Evolutionary conservation across 2,329 filamentous ascomycete genomes (phyloP), one percentile per base, ranked within the genome.

Genomic region (Botrytis squamosa): DNA sequence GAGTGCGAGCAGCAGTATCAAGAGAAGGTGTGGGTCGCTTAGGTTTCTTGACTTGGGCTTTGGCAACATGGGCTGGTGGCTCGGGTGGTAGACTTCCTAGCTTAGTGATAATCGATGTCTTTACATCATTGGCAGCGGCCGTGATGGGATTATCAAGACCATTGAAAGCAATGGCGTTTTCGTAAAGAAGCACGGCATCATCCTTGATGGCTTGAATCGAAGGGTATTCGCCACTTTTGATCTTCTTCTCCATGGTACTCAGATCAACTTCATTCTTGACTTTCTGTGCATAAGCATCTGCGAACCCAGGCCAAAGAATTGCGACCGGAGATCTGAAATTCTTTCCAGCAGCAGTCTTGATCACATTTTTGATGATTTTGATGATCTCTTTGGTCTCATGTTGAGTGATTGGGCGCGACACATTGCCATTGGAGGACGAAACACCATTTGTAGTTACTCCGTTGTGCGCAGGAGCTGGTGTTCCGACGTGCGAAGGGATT

Each of bases 241-340:
- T 83, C 77, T 93, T 95, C 70, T 87, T 86, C 80, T 98, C 95
- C 80, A 99, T 93, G 16, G 91, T 91, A 57, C 88, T 86, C 55
- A 99, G 87, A 82, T 98, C 95, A 86, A 97, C 95, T 0, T 95
- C 95, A 44, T 91, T 87, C 55, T 90, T 88, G 77, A 98, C 84
- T 75, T 85, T 90, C 52, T 91, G 85, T 1, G 88, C 85, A 76
- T 92, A 93, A 76, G 94, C 92, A 2, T 89, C 90, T 72, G 93
- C 94, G 59, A 98, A 89, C 42, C 85, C 86, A 59, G 97, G 88
- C 82, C 92, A 93, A 38, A 95, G 84, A 57, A 87, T 88, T 81
- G 93, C 88, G 12, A 98, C 96, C 0, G 96, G 91, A 60, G 90
- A 87, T 76, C 89, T 87, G 84, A 97, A 98, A 72, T 91, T 88